phyloP scores from a whole-genome alignment of 2,329 filamentous ascomycete species.

The Thielaviopsis ethacetica region DNA sequence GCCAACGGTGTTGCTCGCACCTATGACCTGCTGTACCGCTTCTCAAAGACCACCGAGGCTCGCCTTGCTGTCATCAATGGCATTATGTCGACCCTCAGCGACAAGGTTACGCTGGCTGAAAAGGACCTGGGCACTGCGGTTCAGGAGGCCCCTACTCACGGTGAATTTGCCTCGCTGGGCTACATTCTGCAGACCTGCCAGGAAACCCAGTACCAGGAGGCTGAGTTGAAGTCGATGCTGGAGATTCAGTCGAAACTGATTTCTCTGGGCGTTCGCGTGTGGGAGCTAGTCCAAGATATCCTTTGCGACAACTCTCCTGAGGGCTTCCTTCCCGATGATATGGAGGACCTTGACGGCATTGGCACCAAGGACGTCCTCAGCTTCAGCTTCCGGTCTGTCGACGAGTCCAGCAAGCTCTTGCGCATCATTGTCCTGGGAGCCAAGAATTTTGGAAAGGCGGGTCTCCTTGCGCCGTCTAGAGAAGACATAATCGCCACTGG shows the following conservation, averaged over 20 bases:
- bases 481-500: constrained; percentile 51
- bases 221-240: constrained; percentile 8
- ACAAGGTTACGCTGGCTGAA: constrained; percentile 46
- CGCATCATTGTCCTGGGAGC: constrained; percentile 41
- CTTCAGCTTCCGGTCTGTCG: constrained; percentile 88
- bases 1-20: constrained; percentile 77
- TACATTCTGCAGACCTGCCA: constrained; percentile 13
- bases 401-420: constrained; percentile 73
- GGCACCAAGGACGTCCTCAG: constrained; percentile 82
- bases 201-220: constrained; percentile 10
- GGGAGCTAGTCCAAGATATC: constrained; percentile 57
- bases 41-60: constrained; percentile 27
- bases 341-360: constrained; percentile 54
- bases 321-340: constrained; percentile 62
- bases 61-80: constrained; percentile 35
- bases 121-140: constrained; percentile 50
- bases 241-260: constrained; percentile 20
- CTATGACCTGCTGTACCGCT: constrained; percentile 51
- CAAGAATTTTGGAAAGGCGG: constrained; percentile 27
- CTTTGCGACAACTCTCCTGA: constrained; percentile 92
- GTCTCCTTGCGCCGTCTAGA: constrained; percentile 30
- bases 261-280: constrained; percentile 49
- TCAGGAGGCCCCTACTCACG: constrained; percentile 49
- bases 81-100: constrained; percentile 45
- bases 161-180: constrained; percentile 49